Conservation (phyloP, 23 red algal species). For the Agarophyton chilense region DNA sequence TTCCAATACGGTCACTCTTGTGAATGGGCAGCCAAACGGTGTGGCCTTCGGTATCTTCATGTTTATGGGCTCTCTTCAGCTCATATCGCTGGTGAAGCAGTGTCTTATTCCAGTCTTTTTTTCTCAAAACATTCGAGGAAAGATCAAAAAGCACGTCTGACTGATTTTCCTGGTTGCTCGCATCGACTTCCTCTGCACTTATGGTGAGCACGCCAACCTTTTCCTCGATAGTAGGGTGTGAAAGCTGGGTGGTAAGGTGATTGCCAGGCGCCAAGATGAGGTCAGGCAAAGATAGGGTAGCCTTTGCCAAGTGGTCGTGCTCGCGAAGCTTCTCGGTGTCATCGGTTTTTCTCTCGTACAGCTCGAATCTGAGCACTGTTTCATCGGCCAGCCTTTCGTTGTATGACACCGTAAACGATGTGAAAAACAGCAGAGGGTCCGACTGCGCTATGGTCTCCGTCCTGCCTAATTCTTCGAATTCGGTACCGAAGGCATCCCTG, state of each 20-base stretch:
- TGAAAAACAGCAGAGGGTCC: slow-evolving; percentile 20
- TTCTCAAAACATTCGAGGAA: slow-evolving; percentile 21
- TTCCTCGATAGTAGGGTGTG: slow-evolving; percentile 32
- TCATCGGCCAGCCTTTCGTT: neutral
- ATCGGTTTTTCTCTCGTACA: slow-evolving; percentile 26
- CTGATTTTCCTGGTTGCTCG: neutral
- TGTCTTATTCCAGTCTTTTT: slow-evolving; percentile 42
- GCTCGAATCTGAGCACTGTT: slow-evolving; percentile 17
- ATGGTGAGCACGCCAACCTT: slow-evolving; percentile 38
- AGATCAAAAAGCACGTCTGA: slow-evolving; percentile 60
- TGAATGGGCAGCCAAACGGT: slow-evolving; percentile 64
- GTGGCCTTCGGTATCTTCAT: slow-evolving; percentile 44
- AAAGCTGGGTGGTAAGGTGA: slow-evolving; percentile 53
- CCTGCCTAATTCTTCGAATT: slow-evolving; percentile 32
- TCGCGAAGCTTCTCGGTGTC: slow-evolving; percentile 35
- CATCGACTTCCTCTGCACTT: slow-evolving; percentile 18
- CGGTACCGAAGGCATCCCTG: neutral
- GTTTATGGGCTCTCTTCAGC: slow-evolving; percentile 41
- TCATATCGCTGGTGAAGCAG: slow-evolving; percentile 56
- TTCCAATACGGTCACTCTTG: slow-evolving; percentile 56
- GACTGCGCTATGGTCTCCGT: slow-evolving; percentile 34
- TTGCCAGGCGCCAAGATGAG: slow-evolving; percentile 21
- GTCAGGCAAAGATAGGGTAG: slow-evolving; percentile 2
- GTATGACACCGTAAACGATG: slow-evolving; percentile 34
- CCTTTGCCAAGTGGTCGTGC: slow-evolving; percentile 27